Conservation (phyloP, 352 stramenopile species). For the Pythium oligandrum region DNA sequence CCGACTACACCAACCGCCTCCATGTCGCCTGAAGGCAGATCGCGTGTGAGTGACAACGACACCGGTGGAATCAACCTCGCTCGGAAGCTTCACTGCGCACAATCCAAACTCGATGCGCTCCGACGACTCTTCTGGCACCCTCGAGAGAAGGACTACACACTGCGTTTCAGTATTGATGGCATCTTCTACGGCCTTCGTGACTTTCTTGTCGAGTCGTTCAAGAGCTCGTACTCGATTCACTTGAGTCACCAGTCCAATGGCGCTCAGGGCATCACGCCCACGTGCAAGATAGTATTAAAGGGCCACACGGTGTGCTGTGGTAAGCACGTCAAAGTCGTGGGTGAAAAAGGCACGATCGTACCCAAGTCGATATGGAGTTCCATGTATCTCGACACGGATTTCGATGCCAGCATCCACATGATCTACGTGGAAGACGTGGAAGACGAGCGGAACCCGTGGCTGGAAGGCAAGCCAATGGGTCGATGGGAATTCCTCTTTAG, state of each 20-base stretch:
- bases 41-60: slow-evolving; percentile 24
- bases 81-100: slow-evolving; percentile 49
- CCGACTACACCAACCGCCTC: neutral
- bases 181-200: slow-evolving; percentile 76
- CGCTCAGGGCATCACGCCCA: slow-evolving; percentile 56
- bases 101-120: slow-evolving; percentile 67
- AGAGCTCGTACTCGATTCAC: slow-evolving; percentile 48
- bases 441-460: slow-evolving; percentile 21
- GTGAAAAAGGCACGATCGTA: slow-evolving; percentile 69
- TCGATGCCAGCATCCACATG: slow-evolving; percentile 46
- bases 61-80: slow-evolving; percentile 49
- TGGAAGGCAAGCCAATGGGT: slow-evolving; percentile 26
- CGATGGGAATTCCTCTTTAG: slow-evolving; percentile 62
- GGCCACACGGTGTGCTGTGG: slow-evolving; percentile 61
- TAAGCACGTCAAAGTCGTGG: slow-evolving; percentile 74
- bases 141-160: slow-evolving; percentile 63
- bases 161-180: slow-evolving; percentile 73
- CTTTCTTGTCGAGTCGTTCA: slow-evolving; percentile 66
- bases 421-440: slow-evolving; percentile 62
- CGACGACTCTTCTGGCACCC: slow-evolving; percentile 68
- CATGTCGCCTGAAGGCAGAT: slow-evolving; percentile 2
- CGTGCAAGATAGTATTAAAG: slow-evolving; percentile 54
- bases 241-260: slow-evolving; percentile 71
- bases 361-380: slow-evolving; percentile 75
- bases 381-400: slow-evolving; percentile 74